Evolutionary conservation across 2,329 filamentous ascomycete species (phyloP), one percentile per base, ranked within the genome.

Genomic region (Nemania serpens): DNA sequence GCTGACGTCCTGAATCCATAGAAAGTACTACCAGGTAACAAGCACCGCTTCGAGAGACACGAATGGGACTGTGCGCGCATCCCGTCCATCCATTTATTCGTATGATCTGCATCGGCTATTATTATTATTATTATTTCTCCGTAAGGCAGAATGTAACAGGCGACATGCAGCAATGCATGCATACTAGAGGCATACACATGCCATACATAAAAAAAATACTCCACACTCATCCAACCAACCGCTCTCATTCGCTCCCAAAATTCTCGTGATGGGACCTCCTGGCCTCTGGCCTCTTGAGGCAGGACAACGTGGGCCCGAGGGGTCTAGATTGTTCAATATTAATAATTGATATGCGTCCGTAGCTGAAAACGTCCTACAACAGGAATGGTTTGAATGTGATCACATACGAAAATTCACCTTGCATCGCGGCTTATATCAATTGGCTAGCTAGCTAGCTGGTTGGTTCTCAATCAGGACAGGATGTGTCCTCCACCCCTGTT

Each of bases 311-410:
- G 25, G 25, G 4, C 7, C 25, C 25, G 3, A 7, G n/a, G 43
- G 59, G 59, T 51, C 59, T 59, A 62, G 59, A 62, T 51, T 29
- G 59, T 18, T 20, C 59, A 62, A 62, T 62, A 59, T 62, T 62
- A 54, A 62, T 59, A 62, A 59, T 62, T 62, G 50, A 62, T 59
- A 62, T 62, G 59, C 55, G 58, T 43, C 33, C 47, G 58, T 50
- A 55, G 46, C 59, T 54, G 55, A 41, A 36, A 51, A 58, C 25
- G 25, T 55, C 55, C 55, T 50, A 51, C 49, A 62, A 58, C 6
- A 25, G 55, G 48, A 42, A 58, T 47, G 45, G 54, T 25, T 45
- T 20, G 50, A n/a, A 47, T 42, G 11, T 39, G 4, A 29, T 29
- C 25, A 15, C 41, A 39, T 41, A 59, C 36, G 54, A 48, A 61